A percentile compares a stretch with the other conserved stretches of the same genome.
These are phyloP conservation scores for Pseudevernia furfuracea DNA, from an alignment of 495 filamentous ascomycete species.

Conservation along the genomic window DNA sequence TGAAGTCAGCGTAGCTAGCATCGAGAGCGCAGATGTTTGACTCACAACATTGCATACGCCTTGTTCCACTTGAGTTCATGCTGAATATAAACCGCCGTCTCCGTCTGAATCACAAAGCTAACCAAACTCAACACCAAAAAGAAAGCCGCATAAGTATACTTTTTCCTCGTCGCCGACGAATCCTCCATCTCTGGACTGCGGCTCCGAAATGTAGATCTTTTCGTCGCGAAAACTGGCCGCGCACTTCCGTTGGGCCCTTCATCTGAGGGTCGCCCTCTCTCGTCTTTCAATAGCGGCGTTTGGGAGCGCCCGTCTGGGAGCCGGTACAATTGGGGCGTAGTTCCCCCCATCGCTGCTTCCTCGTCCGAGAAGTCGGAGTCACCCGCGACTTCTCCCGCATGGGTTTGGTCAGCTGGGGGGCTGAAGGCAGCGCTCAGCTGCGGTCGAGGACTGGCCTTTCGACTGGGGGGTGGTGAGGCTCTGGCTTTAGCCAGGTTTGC, in stretches of 20 bases:
- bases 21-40: slow-evolving; percentile 19
- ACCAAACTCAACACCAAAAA: slow-evolving; percentile 75
- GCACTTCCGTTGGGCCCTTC: slow-evolving; percentile 30
- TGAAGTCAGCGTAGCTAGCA: neutral
- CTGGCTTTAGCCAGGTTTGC: slow-evolving; percentile 14
- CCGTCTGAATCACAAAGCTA: slow-evolving; percentile 82
- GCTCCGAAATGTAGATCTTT: slow-evolving; percentile 54
- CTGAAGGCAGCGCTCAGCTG: slow-evolving; percentile 1
- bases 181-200: slow-evolving; percentile 52
- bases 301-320: slow-evolving; percentile 45
- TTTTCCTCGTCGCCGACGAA: slow-evolving; percentile 56
- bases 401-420: slow-evolving; percentile 10
- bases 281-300: slow-evolving; percentile 51
- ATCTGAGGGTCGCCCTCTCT: slow-evolving; percentile 40
- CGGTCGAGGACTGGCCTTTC: neutral
- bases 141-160: slow-evolving; percentile 77
- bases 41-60: slow-evolving; percentile 94
- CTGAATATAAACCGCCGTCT: slow-evolving; percentile 90
- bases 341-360: slow-evolving; percentile 37
- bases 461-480: slow-evolving; percentile 18
- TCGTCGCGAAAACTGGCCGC: slow-evolving; percentile 29
- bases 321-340: slow-evolving; percentile 42
- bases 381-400: slow-evolving; percentile 15
- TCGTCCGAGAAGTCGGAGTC: slow-evolving; percentile 29
- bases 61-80: slow-evolving; percentile 86